Conservation (phyloP, 495 filamentous ascomycete species). For the Bathelium albidoporum region DNA sequence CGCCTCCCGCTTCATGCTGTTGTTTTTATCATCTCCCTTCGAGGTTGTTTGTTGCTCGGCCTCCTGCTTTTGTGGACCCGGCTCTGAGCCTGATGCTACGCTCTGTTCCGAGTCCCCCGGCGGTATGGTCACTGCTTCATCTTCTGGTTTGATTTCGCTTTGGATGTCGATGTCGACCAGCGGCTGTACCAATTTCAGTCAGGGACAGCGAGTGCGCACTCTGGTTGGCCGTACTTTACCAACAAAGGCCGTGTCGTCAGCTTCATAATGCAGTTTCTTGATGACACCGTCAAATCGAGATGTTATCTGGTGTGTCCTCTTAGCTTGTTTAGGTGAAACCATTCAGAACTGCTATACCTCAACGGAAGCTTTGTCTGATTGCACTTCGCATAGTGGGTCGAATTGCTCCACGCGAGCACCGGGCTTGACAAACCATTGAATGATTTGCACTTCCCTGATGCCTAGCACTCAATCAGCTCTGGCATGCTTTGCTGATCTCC, state of each 20-base stretch:
- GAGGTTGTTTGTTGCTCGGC: neutral
- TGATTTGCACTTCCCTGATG: slow-evolving; percentile 95
- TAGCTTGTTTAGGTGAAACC: neutral
- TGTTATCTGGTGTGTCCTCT: slow-evolving; percentile 53
- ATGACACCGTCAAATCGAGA: slow-evolving; percentile 90
- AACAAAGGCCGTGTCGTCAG: slow-evolving; percentile 91
- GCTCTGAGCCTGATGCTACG: slow-evolving; percentile 3
- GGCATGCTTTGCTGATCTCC: slow-evolving; percentile 11
- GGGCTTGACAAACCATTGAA: slow-evolving; percentile 98
- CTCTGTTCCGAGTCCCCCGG: slow-evolving; percentile 27
- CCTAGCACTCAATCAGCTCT: slow-evolving; percentile 39
- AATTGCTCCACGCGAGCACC: slow-evolving; percentile 95
- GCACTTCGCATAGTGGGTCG: slow-evolving; percentile 94
- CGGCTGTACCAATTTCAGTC: slow-evolving; percentile 35
- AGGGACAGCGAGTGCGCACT: neutral
- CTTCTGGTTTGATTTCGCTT: slow-evolving; percentile 47
- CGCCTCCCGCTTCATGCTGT: neutral
- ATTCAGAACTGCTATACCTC: slow-evolving; percentile 42
- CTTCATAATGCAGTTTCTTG: slow-evolving; percentile 90
- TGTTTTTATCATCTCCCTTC: neutral
- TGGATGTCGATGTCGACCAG: slow-evolving; percentile 70
- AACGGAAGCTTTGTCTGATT: slow-evolving; percentile 96
- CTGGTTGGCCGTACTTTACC: slow-evolving; percentile 41
- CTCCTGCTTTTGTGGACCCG: neutral
- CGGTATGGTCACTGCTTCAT: slow-evolving; percentile 33